Base-by-base conservation (phyloP, 2,329 filamentous ascomycete species). In the Fusarium sp. region DNA sequence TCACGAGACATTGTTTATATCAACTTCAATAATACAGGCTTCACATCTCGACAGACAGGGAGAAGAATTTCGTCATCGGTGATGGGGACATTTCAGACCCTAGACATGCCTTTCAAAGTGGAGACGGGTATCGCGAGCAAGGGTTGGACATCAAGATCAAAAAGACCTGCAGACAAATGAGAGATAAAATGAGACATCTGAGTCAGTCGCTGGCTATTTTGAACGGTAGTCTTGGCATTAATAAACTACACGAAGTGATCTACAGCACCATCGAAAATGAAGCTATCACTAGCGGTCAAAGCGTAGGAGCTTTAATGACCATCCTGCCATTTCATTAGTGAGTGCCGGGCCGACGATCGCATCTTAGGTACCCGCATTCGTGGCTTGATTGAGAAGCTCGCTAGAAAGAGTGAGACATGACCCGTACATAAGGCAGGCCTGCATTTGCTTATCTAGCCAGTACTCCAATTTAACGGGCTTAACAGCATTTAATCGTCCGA, bases 381-480 rank as follows among this genome's bases (percentile, higher is more conserved):
- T 65, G 46, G 6, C 62, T 52, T 27, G 24, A 47, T 65, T 65
- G 14, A 59, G 53, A 41, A 65, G 52, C 22, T 65, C 45, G 16
- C 7, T 41, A 42, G 20, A 65, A 41, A 37, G 14, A 30, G 60
- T 41, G 49, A 22, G 49, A 22, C 49, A 24, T 29, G 34, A 37
- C 3, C 34, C 10, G 10, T 37, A 37, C 34, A 37, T 37, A 12
- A 37, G 18, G 34, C 34, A 37, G 34, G 10, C 18, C 18, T n/a
- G 18, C 29, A 32, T 11, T 12, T 47, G 22, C 44, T 61, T 67
- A 66, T 55, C 48, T 61, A 18, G 18, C 8, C 14, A 18, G 18
- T n/a, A 18, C 29, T 46, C 56, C 37, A 51, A 29, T 66, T 20
- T 49, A 40, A 53, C 34, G 34, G 34, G 34, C 6, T 37, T 37